Conservation (phyloP, 1,284 basidiomycete species). For the Waitea zeae region DNA sequence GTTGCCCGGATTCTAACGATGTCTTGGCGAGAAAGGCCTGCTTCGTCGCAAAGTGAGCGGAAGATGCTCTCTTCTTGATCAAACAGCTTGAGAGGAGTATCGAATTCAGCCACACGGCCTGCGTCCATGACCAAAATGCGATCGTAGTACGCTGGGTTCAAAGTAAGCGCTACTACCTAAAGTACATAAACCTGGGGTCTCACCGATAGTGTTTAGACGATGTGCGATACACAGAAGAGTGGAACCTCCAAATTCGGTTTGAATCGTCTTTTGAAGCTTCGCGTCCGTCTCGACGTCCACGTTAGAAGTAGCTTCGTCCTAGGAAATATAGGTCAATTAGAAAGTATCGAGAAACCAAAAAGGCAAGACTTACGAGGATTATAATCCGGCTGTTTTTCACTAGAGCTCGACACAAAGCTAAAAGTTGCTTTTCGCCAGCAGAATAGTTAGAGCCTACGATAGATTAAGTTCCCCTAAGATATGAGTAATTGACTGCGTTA, state of each 20-base stretch:
- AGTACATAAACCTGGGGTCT: neutral
- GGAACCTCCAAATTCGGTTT: constrained; percentile 43
- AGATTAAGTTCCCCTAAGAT: neutral
- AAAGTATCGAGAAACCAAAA: constrained; percentile 20
- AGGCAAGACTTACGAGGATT: no score
- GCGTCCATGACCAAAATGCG: constrained; percentile 60
- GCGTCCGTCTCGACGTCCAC: constrained; percentile 77
- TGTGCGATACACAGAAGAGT: constrained; percentile 64
- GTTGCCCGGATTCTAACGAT: constrained; percentile 24
- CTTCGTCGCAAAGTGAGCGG: constrained; percentile 59
- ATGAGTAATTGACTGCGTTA: constrained; percentile 6
- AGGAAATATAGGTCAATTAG: constrained; percentile 5
- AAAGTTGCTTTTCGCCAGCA: constrained; percentile 63
- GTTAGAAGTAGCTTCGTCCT: constrained; percentile 50
- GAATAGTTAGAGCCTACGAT: constrained; percentile 47
- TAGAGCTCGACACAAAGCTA: constrained; percentile 59
- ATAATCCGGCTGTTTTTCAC: constrained; percentile 56
- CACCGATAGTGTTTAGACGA: constrained; percentile 59
- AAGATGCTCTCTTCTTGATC: constrained; percentile 56
- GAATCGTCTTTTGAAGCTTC: constrained; percentile 60
- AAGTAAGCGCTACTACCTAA: neutral
- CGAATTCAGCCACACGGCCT: constrained; percentile 36
- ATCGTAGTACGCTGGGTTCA: constrained; percentile 50
- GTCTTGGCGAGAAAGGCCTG: constrained; percentile 39
- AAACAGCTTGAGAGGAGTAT: constrained; percentile 65